Conservation (phyloP, 768 basidiomycete genomes). For the Obba rivulosa region DNA sequence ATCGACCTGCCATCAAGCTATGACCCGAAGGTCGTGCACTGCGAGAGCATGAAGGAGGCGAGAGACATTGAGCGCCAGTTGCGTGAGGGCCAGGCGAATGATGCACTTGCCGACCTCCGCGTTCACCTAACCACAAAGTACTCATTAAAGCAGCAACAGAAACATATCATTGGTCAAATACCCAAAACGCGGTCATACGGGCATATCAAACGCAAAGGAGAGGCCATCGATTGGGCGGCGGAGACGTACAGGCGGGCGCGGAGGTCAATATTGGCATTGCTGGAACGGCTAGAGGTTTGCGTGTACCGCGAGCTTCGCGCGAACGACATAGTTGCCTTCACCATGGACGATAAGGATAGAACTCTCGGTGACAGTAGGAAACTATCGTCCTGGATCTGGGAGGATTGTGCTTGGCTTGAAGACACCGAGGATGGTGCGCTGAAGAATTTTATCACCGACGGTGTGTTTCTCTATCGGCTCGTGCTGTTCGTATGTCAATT, state of each 20-base stretch:
- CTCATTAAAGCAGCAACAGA: neutral
- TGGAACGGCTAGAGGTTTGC: neutral
- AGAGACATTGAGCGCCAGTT: neutral
- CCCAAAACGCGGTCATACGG: neutral
- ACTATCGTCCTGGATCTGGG: constrained; percentile 5
- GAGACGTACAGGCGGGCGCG: neutral
- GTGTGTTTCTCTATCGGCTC: neutral
- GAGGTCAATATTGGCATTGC: neutral
- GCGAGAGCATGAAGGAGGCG: neutral
- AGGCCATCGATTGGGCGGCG: neutral
- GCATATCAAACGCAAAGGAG: neutral
- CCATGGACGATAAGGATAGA: neutral
- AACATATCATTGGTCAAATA: neutral
- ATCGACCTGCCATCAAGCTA: neutral
- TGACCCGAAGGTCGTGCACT: neutral
- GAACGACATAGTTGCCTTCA: neutral
- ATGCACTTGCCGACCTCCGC: constrained; percentile 3
- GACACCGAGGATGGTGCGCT: neutral
- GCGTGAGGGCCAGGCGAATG: constrained; percentile 2
- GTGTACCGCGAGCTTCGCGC: neutral
- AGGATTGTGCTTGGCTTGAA: neutral
- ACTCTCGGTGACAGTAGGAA: neutral
- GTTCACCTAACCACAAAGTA: constrained; percentile 1
- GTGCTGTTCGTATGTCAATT: neutral
- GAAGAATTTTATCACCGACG: neutral